These are phyloP conservation scores for Globisporangium lucens DNA, from an alignment of 352 stramenopile species.

Conservation along the genomic window DNA sequence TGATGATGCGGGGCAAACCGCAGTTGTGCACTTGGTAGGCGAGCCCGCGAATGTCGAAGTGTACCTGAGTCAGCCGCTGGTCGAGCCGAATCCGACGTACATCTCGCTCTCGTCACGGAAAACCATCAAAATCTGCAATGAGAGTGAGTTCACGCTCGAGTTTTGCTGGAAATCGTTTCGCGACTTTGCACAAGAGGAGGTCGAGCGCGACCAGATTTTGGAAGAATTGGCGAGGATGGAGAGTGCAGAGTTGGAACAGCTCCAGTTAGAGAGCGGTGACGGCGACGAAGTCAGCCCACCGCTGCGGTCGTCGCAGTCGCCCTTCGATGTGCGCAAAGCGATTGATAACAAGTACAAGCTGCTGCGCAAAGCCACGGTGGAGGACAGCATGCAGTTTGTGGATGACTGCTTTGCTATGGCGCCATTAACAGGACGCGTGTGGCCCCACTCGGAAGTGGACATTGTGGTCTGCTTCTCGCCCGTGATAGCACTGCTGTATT, in stretches of 20 bases:
- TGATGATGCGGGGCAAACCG: conserved; percentile 76
- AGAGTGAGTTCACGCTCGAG: conserved; percentile 87
- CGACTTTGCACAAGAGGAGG: conserved; percentile 64
- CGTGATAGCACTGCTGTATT: conserved; percentile 76
- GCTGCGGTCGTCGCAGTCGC: conserved; percentile 29
- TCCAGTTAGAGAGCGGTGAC: conserved; percentile 45
- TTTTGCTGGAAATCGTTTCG: conserved; percentile 93
- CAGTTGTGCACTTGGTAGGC: conserved; percentile 69
- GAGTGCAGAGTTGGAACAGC: conserved; percentile 53
- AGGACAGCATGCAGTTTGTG: conserved; percentile 94
- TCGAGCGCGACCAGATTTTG: conserved; percentile 78
- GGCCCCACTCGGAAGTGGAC: conserved; percentile 91
- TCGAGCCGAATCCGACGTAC: conserved; percentile 88
- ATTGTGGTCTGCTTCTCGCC: conserved; percentile 90
- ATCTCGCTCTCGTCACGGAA: conserved; percentile 89
- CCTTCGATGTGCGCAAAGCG: conserved; percentile 57
- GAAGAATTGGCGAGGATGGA: conserved; percentile 86
- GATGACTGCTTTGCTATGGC: conserved; percentile 91
- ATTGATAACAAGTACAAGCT: conserved; percentile 92
- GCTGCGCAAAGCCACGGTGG: conserved; percentile 81
- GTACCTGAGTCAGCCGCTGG: conserved; percentile 80
- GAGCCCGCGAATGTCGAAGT: conserved; percentile 88
- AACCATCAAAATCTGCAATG: conserved; percentile 92
- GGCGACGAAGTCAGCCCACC: conserved; percentile 20
- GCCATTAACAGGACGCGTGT: conserved; percentile 89